These are phyloP conservation scores for Phytophthora capsici DNA, from an alignment of 352 stramenopile species.

Conservation along the genomic window DNA sequence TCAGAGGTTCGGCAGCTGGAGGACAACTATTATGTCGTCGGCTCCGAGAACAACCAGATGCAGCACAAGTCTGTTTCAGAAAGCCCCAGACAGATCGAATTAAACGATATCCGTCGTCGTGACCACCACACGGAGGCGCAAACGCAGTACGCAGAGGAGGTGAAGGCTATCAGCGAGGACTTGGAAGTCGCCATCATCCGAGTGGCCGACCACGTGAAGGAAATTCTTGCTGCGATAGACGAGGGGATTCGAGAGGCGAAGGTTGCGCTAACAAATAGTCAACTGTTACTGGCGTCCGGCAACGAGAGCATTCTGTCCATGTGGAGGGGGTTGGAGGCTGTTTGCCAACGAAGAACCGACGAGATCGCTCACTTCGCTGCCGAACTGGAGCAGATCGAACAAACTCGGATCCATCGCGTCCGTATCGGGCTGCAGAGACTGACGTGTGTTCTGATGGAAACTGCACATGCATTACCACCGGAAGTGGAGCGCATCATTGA, in stretches of 20 bases:
- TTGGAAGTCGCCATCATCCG: slow-evolving; percentile 63
- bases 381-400: slow-evolving; percentile 61
- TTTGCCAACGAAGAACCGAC: slow-evolving; percentile 54
- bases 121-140: slow-evolving; percentile 65
- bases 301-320: slow-evolving; percentile 44
- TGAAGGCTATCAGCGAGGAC: slow-evolving; percentile 68
- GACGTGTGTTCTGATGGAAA: slow-evolving; percentile 72
- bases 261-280: slow-evolving; percentile 33
- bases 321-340: slow-evolving; percentile 49
- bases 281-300: slow-evolving; percentile 46
- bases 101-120: slow-evolving; percentile 60
- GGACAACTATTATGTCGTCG: slow-evolving; percentile 42
- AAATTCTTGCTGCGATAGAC: slow-evolving; percentile 52
- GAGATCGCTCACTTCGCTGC: slow-evolving; percentile 50
- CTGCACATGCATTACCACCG: slow-evolving; percentile 57
- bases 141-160: slow-evolving; percentile 49
- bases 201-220: slow-evolving; percentile 65
- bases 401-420: slow-evolving; percentile 51
- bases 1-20: slow-evolving; percentile 63
- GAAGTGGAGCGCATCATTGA: slow-evolving; percentile 84
- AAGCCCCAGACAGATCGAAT: slow-evolving; percentile 51
- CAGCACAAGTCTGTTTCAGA: slow-evolving; percentile 1
- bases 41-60: slow-evolving; percentile 10
- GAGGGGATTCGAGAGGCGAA: slow-evolving; percentile 24
- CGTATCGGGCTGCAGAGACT: slow-evolving; percentile 45